phyloP scores from a whole-genome alignment of 208 protist genomes.

The Endotrypanum monterogeii region DNA sequence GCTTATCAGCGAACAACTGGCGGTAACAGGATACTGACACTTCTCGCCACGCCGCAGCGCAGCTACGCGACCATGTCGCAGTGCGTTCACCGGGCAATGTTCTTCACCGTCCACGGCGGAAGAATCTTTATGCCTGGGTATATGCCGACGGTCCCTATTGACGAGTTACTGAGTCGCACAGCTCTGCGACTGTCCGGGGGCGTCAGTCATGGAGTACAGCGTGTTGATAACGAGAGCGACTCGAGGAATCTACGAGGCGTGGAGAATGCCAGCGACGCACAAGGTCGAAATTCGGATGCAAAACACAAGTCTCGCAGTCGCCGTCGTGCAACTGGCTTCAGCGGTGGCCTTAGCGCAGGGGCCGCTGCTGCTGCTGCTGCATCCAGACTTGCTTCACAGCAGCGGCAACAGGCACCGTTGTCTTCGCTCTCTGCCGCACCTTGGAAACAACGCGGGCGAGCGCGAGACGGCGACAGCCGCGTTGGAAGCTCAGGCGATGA shows the following conservation, averaged over 20 bases:
- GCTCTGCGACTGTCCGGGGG: slow-evolving; percentile 14
- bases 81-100: slow-evolving; percentile 48
- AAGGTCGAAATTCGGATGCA: background rate
- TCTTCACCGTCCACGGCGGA: slow-evolving; percentile 50
- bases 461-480: background rate
- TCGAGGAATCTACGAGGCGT: background rate
- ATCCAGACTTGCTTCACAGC: background rate
- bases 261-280: background rate
- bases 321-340: background rate
- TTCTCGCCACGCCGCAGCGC: slow-evolving; percentile 75
- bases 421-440: background rate
- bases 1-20: slow-evolving; percentile 26
- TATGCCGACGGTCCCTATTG: slow-evolving; percentile 45
- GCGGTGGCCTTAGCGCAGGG: background rate
- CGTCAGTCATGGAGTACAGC: slow-evolving; percentile 3
- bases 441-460: background rate
- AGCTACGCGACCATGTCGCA: slow-evolving; percentile 59
- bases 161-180: slow-evolving; percentile 41
- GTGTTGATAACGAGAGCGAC: background rate
- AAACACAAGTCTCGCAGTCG: no score
- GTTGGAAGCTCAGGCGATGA: background rate
- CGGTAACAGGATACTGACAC: slow-evolving; percentile 65
- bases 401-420: background rate
- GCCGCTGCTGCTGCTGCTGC: background rate
- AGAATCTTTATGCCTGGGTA: slow-evolving; percentile 69